These are phyloP conservation scores for Kluyveromyces siamensis DNA, from an alignment of 805 yeast species.

Conservation along the genomic window DNA sequence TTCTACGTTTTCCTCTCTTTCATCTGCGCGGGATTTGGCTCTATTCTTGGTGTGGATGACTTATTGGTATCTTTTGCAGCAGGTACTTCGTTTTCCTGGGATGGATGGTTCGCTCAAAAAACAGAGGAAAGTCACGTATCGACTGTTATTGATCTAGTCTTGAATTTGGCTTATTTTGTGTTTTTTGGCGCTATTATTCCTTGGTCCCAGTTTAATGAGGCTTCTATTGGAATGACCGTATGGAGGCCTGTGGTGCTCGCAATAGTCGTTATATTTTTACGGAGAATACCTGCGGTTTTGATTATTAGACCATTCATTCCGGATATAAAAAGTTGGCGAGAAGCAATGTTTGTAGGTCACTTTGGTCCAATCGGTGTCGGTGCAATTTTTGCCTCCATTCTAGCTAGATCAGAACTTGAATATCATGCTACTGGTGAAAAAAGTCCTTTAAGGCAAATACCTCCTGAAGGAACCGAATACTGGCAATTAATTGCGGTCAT, in stretches of 20 bases:
- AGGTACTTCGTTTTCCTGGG: constrained; percentile 92
- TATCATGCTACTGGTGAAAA: constrained; percentile 38
- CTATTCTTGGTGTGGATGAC: constrained; percentile 84
- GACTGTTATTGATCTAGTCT: constrained; percentile 75
- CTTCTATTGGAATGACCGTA: constrained; percentile 51
- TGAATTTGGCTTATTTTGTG: constrained; percentile 80
- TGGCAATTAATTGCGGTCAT: constrained; percentile 52
- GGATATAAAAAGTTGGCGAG: constrained; percentile 86
- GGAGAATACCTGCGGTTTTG: constrained; percentile 78
- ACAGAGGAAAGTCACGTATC: constrained; percentile 84
- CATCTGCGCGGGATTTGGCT: constrained; percentile 82
- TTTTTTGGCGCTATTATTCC: constrained; percentile 89
- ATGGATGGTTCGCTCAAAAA: constrained; percentile 74
- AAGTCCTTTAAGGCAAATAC: constrained; percentile 47
- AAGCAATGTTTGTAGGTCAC: constrained; percentile 89
- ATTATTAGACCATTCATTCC: constrained; percentile 72
- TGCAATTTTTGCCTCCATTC: constrained; percentile 74
- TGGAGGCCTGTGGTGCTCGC: constrained; percentile 79
- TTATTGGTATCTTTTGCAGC: constrained; percentile 84
- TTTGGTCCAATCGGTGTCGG: constrained; percentile 97
- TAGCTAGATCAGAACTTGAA: constrained; percentile 68
- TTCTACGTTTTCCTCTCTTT: constrained; percentile 76
- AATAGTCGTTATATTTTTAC: constrained; percentile 58
- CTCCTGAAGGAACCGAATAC: constrained; percentile 39
- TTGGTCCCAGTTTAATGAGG: constrained; percentile 68